A percentile compares a stretch with the other conserved stretches of the same genome.
Evolutionary conservation across 768 basidiomycete genomes (phyloP).

Genomic region (Serendipita sp.): DNA sequence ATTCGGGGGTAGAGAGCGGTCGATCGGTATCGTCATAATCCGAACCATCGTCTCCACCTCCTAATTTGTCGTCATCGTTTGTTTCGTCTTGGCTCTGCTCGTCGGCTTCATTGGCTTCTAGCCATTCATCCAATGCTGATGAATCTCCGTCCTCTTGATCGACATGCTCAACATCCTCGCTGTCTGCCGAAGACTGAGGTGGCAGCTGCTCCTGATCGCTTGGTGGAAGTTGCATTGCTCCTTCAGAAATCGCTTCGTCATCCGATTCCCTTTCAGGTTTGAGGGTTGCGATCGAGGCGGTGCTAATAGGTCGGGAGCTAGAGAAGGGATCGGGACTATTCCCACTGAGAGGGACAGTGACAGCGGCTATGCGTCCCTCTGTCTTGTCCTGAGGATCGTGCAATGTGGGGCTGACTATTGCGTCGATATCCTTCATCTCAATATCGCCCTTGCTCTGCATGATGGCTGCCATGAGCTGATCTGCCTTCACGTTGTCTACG

Average conservation of each 20-base stretch:
- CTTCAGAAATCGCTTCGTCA: no score
- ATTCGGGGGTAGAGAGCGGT: neutral
- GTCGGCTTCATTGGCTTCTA: constrained; percentile 1
- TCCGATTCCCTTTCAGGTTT: neutral
- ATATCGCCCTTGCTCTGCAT: neutral
- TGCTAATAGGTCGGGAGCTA: neutral
- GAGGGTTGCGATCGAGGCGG: neutral
- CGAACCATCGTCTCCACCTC: neutral
- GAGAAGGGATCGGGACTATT: no score
- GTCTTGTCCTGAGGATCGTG: neutral
- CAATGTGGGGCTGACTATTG: neutral
- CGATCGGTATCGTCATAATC: constrained; percentile 3
- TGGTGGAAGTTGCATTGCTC: no score
- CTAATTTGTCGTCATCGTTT: neutral
- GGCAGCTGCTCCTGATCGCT: neutral
- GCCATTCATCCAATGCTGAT: constrained; percentile 8
- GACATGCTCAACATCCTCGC: neutral
- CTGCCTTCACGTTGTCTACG: neutral
- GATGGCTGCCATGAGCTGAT: neutral
- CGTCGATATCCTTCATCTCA: neutral
- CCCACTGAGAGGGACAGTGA: no score
- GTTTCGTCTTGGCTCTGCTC: constrained; percentile 8
- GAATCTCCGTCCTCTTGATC: neutral
- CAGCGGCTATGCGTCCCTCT: no score
- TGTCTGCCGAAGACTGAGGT: neutral